A percentile compares a stretch with the other conserved stretches of the same genome.
Conservation (phyloP, 1,284 basidiomycete genomes). For the Pseudozyma sp. region DNA sequence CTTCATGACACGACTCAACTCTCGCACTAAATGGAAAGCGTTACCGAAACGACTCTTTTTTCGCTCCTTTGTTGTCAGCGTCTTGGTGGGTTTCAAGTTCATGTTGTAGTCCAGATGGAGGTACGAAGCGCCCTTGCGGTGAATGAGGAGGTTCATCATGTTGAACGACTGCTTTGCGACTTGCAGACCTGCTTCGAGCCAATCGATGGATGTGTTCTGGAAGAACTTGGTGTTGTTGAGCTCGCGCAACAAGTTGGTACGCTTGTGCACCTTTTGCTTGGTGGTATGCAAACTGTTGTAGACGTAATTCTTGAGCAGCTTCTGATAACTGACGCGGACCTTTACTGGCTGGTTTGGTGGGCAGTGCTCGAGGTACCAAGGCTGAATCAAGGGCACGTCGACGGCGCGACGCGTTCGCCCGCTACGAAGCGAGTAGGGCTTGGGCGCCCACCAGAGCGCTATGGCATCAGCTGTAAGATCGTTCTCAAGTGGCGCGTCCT, state of each 20-base stretch:
- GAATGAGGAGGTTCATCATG: conserved; percentile 98
- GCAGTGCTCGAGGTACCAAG: conserved; percentile 95
- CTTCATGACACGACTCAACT: conserved; percentile 96
- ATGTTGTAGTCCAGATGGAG: conserved; percentile 92
- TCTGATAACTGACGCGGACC: conserved; percentile 98
- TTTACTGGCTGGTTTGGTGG: conserved; percentile 96
- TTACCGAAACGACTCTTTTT: conserved; percentile 99
- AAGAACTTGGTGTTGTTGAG: conserved; percentile 99
- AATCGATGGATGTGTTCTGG: conserved; percentile 96
- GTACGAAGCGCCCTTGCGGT: conserved; percentile 98
- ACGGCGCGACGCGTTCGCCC: conserved; percentile 93
- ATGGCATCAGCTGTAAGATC: conserved; percentile 96
- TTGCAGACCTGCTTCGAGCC: conserved; percentile 99
- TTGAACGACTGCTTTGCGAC: conserved; percentile 99
- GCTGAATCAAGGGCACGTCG: conserved; percentile 94
- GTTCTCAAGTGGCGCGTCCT: conserved; percentile 83
- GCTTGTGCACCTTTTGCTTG: conserved; percentile 94
- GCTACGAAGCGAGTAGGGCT: conserved; percentile 92
- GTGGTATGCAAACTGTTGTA: conserved; percentile 91
- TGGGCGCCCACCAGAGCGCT: conserved; percentile 97
- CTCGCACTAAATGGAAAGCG: conserved; percentile 95
- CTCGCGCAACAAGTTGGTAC: conserved; percentile 95
- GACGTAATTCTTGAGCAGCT: conserved; percentile 95
- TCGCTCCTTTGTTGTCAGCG: conserved; percentile 97
- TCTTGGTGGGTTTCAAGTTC: conserved; percentile 98